Base-by-base conservation (phyloP, 2,329 filamentous ascomycete genomes). In the Exophiala sideris region DNA sequence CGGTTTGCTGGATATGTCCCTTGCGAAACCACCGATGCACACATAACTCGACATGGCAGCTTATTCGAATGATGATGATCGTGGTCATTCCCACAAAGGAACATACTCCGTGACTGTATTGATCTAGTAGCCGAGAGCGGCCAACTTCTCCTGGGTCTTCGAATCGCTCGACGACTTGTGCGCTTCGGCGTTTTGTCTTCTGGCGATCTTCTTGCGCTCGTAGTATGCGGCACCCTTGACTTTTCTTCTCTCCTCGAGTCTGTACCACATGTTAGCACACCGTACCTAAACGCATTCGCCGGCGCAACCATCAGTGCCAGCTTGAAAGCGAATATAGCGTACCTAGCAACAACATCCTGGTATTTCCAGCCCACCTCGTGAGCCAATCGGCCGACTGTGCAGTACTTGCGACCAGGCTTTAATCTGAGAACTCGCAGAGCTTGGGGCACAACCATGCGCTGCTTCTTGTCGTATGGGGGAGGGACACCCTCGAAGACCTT, bases 361-460 rank as follows among this genome's bases (percentile, higher is more conserved):
- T 99, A 97, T 83, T 99, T 99, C 94, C 94, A 99, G 81, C 94
- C 94, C 73, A 97, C 94, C 83, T 99, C 94, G 80, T 96, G 91
- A 79, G 89, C 94, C 74, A 99, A 83, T 80, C 94, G 87, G 70
- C 94, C 94, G 68, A 99, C 92, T 66, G 91, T 95, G 89, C 94
- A 99, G 89, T 95, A 99, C 87, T 99, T 99, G 83, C 94, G 91
- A 74, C 94, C 94, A 71, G 94, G 94, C 85, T 96, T 95, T 76
- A 99, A 84, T 76, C 94, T 85, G 76, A 99, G 86, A 67, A 99
- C 88, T 74, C 94, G 87, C 72, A 99, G 86, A 70, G 94, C 94
- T 85, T 97, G 94, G 77, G 94, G 94, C 68, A 99, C 94, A 67
- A 99, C 94, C 80, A 97, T 88, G 80, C 95, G 89, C 90, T 99